phyloP scores from a whole-genome alignment of 2,329 filamentous ascomycete genomes.

The Cercospora sp. region DNA sequence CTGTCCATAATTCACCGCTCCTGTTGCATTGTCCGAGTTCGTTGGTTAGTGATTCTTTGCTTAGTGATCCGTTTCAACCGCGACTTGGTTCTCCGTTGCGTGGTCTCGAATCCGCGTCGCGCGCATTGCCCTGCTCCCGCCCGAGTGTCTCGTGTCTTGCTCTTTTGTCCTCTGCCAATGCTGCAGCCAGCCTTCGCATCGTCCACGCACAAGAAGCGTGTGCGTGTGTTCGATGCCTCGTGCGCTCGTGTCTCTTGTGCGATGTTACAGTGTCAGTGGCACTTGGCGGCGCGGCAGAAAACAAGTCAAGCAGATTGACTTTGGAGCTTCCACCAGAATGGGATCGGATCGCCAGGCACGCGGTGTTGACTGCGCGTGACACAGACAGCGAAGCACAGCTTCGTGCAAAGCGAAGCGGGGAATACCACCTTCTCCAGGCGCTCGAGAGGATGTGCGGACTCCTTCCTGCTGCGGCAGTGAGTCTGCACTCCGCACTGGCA shows the following conservation, averaged over 20 bases:
- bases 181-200: background rate
- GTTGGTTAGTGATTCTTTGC: background rate
- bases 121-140: background rate
- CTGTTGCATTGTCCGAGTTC: background rate
- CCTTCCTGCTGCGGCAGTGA: no score
- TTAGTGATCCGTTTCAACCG: background rate
- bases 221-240: background rate
- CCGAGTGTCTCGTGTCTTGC: background rate
- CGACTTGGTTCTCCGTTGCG: background rate
- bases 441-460: background rate
- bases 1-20: background rate
- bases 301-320: background rate
- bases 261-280: background rate
- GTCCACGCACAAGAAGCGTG: background rate
- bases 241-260: background rate
- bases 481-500: background rate
- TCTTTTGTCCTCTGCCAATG: background rate
- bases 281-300: background rate
- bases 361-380: background rate
- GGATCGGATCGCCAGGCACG: background rate
- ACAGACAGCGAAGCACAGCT: background rate
- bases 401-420: background rate
- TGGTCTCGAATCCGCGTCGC: background rate
- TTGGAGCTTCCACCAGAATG: background rate
- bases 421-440: background rate